Evolutionary conservation across 164 flowering plant species (phyloP).

Genomic region (Houttuynia cordata): DNA sequence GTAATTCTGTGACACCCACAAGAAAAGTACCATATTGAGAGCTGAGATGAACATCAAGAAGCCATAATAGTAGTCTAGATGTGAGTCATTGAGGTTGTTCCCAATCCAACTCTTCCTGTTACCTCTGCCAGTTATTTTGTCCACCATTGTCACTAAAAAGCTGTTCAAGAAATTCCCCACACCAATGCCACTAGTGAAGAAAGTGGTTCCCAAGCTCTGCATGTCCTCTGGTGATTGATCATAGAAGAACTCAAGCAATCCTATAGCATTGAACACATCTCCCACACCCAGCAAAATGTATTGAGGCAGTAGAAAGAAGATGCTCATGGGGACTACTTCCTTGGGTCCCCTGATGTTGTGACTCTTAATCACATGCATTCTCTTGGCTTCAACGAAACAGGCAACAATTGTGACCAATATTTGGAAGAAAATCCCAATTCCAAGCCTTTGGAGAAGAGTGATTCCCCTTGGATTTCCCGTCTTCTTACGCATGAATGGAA

Average conservation of each 20-base stretch:
- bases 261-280: constrained; percentile 71
- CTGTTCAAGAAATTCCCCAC: constrained; percentile 82
- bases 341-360: constrained; percentile 24
- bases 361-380: constrained; percentile 36
- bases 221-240: constrained; percentile 76
- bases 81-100: constrained; percentile 64
- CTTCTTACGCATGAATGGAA: constrained; percentile 49
- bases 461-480: constrained; percentile 77
- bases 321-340: constrained; percentile 64
- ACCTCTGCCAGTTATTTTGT: constrained; percentile 37
- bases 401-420: constrained; percentile 47
- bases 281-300: constrained; percentile 58
- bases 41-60: constrained; percentile 43
- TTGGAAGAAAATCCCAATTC: constrained; percentile 56
- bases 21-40: constrained; percentile 36
- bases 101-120: constrained; percentile 73
- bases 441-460: constrained; percentile 71
- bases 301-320: constrained; percentile 70
- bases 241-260: constrained; percentile 68
- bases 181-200: constrained; percentile 75
- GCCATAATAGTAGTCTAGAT: constrained; percentile 70
- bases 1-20: constrained; percentile 56
- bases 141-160: constrained; percentile 66
- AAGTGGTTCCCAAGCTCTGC: constrained; percentile 83
- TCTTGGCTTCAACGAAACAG: constrained; percentile 36